A percentile compares a stretch with the other conserved stretches of the same genome.
Conservation (phyloP, 1,284 basidiomycete genomes). For the Lignosus rhinocerotis region DNA sequence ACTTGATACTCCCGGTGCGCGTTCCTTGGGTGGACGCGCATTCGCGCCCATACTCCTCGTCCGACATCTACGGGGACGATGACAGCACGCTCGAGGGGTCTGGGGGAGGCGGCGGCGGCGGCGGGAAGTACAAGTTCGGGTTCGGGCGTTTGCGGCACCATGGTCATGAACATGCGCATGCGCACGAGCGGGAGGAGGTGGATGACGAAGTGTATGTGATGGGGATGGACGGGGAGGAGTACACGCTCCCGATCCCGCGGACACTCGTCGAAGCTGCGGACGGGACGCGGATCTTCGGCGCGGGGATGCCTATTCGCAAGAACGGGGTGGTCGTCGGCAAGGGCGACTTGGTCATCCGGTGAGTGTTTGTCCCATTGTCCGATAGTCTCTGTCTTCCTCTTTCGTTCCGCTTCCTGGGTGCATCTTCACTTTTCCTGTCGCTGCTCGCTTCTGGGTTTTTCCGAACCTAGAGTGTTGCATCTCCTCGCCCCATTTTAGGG, state of each 20-base stretch:
- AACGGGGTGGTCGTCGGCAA: conserved; percentile 63
- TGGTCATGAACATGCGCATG: conserved; percentile 1
- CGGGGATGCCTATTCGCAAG: conserved; percentile 80
- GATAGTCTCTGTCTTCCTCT: not conserved
- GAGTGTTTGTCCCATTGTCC: conserved; percentile 33
- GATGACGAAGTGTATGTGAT: conserved; percentile 56
- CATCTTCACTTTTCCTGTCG: not conserved
- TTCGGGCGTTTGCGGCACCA: conserved; percentile 1
- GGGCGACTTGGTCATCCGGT: conserved; percentile 80
- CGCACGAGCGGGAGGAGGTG: conserved; percentile 25
- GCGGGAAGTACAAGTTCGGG: conserved; percentile 12
- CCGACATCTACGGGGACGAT: conserved; percentile 5
- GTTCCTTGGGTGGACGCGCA: conserved; percentile 74
- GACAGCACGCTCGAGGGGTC: conserved; percentile 1
- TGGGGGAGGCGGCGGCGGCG: conserved; percentile 5
- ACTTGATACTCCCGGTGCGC: conserved; percentile 67
- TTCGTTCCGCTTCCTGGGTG: not conserved
- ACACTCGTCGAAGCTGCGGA: conserved; percentile 64
- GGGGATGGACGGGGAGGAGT: conserved; percentile 71
- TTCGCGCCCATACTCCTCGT: conserved; percentile 28
- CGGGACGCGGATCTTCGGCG: conserved; percentile 66
- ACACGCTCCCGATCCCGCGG: conserved; percentile 63
- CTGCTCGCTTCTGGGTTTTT: not conserved
- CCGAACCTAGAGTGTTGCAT: not conserved
- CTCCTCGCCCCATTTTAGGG: not conserved